Evolutionary conservation across 768 basidiomycete species (phyloP), one percentile per base, ranked within the genome.

Genomic region (Pleurotus platypus): DNA sequence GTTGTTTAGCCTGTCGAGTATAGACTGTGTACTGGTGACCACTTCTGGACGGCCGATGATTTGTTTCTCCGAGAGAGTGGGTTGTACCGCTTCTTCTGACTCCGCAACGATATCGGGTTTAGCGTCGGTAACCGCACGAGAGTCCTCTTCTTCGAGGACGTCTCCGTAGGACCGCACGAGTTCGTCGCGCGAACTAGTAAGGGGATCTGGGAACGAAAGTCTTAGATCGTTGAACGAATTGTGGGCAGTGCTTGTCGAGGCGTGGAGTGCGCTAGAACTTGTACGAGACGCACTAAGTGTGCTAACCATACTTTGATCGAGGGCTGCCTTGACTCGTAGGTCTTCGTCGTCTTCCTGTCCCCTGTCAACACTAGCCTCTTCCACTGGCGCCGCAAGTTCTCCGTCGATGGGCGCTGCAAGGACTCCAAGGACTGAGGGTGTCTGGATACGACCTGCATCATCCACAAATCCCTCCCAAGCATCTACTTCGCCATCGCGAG

Each of bases 261-360:
- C 57, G 72, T 72, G 40, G 70, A 72, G 46, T 69, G 68, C 61
- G 80, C 77, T 56, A 82, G 82, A 83, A 64, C 82, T 84, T 15
- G 87, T 82, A 62, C 88, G 85, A 56, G 89, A 90, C 49, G 83
- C 78, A 71, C 82, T 86, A 60, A 92, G 78, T 13, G 89, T 92
- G 70, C 89, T 87, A 65, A 89, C 78, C 73, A 91, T 81, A 72
- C 89, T 92, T 72, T 92, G 89, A 69, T 92, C 87, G 57, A 92
- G 79, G 18, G 82, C 89, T 63, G 84, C 87, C 63, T 82, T 86
- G 63, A 90, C 83, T 43, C 80, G 78, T 62, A 84, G 75, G 62
- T 92, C 89, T 69, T 90, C 89, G 37, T 72, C 72, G 13, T 75
- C 72, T 61, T 81, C 78, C 47, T 71, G 69, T 27, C 74, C 70